Evolutionary conservation across 1,284 basidiomycete species (phyloP), one percentile per base, ranked within the genome.

Genomic region (Cutaneotrichosporon curvatum): DNA sequence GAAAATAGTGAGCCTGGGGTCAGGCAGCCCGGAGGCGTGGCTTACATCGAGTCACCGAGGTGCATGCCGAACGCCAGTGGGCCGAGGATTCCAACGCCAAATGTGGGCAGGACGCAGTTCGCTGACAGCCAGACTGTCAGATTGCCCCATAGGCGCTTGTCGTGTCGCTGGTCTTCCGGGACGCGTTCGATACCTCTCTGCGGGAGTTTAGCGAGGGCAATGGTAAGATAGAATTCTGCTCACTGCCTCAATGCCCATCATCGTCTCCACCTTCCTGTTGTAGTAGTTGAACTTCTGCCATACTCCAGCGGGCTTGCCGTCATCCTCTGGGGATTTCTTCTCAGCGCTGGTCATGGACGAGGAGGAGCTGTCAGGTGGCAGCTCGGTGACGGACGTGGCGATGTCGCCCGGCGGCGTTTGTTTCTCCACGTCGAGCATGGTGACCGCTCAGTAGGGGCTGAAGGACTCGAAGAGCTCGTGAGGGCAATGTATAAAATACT

Each of bases 141-240:
- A 55, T 60, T 60, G 25, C 53, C 58, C 30, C 51, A 59, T 6
- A 64, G 53, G 7, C 57, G 42, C 9, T 40, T 56, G 53, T 65
- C 58, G 11, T 56, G 52, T n/a, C 58, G 45, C 23, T 54, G 55
- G 12, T 45, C 42, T 37, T 62, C 59, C 23, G 62, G 53, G 4
- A 63, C 64, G 14, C 64, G 60, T 41, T 67, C 60, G 55, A 67
- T 67, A 47, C 65, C 65, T 22, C 65, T 55, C 61, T 61, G 41
- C 5, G 40, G 36, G 21, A n/a, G n/a, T n/a, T n/a, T 12, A 35
- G 34, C 2, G 28, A 45, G 11, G 40, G 11, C 19, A 28, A 12
- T 10, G n/a, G 22, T 22, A n/a, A n/a, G n/a, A n/a, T n/a, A n/a
- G n/a, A n/a, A n/a, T n/a, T n/a, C n/a, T n/a, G 23, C 60, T 54